phyloP scores from a whole-genome alignment of 176 grass and related monocot genomes.

The Zoysia japonica region DNA sequence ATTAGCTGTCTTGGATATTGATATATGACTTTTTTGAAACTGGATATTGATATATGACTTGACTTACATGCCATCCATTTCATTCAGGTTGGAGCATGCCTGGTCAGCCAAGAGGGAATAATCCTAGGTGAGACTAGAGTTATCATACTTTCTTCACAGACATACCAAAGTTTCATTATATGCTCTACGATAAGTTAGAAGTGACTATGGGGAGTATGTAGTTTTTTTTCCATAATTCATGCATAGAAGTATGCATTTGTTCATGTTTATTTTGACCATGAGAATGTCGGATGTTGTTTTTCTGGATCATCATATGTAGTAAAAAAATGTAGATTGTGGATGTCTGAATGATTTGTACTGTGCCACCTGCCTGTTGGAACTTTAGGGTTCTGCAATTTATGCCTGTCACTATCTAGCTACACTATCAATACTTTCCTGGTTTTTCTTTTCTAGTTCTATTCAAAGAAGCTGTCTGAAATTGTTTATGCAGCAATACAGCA shows the following conservation, averaged over 20 bases:
- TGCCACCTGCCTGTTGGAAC: neutral
- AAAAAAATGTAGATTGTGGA: conserved; percentile 11
- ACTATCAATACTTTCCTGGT: neutral
- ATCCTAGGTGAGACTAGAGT: conserved; percentile 81
- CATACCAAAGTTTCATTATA: neutral
- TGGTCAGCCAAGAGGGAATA: conserved; percentile 89
- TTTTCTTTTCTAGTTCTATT: neutral
- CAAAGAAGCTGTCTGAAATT: neutral
- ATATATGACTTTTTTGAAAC: conserved; percentile 2
- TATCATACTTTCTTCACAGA: conserved; percentile 19
- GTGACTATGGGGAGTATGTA: neutral
- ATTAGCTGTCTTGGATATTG: neutral
- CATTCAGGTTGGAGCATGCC: conserved; percentile 88
- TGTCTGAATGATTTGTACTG: neutral
- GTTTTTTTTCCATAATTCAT: neutral
- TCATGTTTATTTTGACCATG: neutral
- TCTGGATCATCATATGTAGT: neutral
- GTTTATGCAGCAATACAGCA: neutral
- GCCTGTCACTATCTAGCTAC: neutral
- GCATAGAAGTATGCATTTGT: neutral
- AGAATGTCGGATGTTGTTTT: neutral
- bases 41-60: conserved; percentile 15
- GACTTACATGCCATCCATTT: conserved; percentile 4
- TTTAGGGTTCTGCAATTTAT: neutral
- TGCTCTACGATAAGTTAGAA: neutral